Evolutionary conservation across 441 rosid genomes (phyloP), one percentile per base, ranked within the genome.

Genomic region (Brassica hybrid): DNA sequence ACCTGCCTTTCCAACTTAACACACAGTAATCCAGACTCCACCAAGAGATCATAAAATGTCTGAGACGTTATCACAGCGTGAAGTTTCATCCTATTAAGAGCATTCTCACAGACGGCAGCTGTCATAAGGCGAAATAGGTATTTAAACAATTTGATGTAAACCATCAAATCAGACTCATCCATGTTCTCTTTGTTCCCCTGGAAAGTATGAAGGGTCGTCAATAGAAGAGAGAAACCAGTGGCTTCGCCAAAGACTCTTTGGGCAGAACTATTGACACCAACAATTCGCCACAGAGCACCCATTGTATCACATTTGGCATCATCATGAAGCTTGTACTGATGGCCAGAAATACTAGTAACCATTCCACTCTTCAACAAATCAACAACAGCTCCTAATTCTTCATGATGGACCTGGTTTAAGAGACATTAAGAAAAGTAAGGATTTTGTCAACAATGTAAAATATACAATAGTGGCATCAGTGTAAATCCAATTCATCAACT

Each of bases 291-390:
- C 80, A 97, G 81, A 67, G 98, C 84, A 52, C 99, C 97, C 98
- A 97, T 93, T 38, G 90, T 91, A 82, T 97, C 99, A 83, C 99
- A 97, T 88, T 87, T 93, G 66, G 99, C 97, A 86, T 92, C 95
- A 85, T 84, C 86, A 75, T 85, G 89, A 86, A 97, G 96, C 85
- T 81, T 89, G 86, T 93, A 93, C 64, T 95, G 99, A 86, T 91
- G 87, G 78, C 99, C 99, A 58, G 89, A 84, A 50, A 86, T 84
- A 84, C 98, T 90, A 76, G 96, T 93, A 76, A 93, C 97, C 96
- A 97, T 97, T 84, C 99, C 98, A 80, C 99, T 90, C 88, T 97
- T 97, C 68, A 97, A 88, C 87, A 95, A 89, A 84, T 97, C 99
- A 72, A 97, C 90, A 82, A 97, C 90, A 21, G 86, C 90, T 48